Base-by-base conservation (phyloP, 306 rosid genomes). In the Begonia fuchsioides region DNA sequence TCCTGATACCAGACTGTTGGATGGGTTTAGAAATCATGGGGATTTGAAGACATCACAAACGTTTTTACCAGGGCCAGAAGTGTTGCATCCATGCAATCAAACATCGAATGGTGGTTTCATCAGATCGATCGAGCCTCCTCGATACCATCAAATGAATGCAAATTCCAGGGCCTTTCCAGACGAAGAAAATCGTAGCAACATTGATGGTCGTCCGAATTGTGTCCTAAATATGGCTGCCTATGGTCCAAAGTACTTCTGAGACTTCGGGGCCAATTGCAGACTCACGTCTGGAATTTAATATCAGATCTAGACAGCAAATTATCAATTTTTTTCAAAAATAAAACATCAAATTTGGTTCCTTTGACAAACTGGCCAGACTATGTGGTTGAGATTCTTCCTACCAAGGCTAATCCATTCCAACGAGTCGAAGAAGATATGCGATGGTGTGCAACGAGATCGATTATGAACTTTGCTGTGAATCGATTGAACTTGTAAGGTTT, bases 111-210 rank as follows among this genome's bases (percentile, higher is more conserved):
- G 51, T 41, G 53, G 59, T 41, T 26, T 26, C 35, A 26, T 26
- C 35, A 26, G 8, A 26, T 26, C 35, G 8, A 2, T 3, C 5
- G 7, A 5, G 35, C 8, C 35, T 26, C 3, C 35, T 26, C 35
- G 35, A 0, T 3, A 12, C 45, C 70, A 49, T 18, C 57, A 43
- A 61, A 64, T 51, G 55, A 64, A 52, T 60, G 40, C 52, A 51
- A 39, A 13, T 64, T 53, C 66, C 58, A 51, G 67, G 7, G 15
- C 32, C 32, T 20, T 2, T 20, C 32, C 3, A 3, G 3, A 15
- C 10, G 64, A 58, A 62, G 77, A 75, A 60, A 63, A 67, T 44
- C 53, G 64, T 52, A 47, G 63, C 26, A 60, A 67, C 13, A 62
- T 68, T 54, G 82, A 75, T 47, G 58, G 13, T 53, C 53, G 60